phyloP scores from a whole-genome alignment of 2,329 filamentous ascomycete genomes.

The Trichoderma cornu-damae region DNA sequence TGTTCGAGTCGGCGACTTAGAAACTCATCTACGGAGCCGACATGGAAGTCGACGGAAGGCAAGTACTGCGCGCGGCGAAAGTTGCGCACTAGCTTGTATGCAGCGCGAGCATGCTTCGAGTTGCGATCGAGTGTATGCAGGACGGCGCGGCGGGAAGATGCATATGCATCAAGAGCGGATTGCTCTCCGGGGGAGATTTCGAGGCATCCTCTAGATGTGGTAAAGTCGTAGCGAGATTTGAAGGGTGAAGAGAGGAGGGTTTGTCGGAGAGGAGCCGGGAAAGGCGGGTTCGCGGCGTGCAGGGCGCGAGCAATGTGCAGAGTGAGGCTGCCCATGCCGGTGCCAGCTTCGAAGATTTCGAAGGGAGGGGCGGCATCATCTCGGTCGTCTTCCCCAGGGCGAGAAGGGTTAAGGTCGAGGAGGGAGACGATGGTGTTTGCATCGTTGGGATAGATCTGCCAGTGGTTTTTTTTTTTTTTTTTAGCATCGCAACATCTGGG shows the following conservation, averaged over 20 bases:
- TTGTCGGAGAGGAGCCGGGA: constrained; percentile 40
- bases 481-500: too few relatives aligned
- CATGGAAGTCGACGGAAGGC: constrained; percentile 67
- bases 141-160: constrained; percentile 56
- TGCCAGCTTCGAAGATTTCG: constrained; percentile 79
- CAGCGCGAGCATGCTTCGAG: constrained; percentile 56
- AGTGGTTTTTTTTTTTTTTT: neutral
- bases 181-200: constrained; percentile 29
- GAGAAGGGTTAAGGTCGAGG: constrained; percentile 64
- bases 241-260: constrained; percentile 27
- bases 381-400: constrained; percentile 33
- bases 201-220: constrained; percentile 21
- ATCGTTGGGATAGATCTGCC: constrained; percentile 61
- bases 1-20: constrained; percentile 46
- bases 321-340: constrained; percentile 76
- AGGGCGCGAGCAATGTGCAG: constrained; percentile 70
- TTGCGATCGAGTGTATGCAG: constrained; percentile 69
- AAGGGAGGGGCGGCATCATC: constrained; percentile 40
- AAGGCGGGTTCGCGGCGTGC: constrained; percentile 61
- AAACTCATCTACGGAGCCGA: constrained; percentile 61
- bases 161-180: constrained; percentile 41
- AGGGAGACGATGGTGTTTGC: constrained; percentile 70
- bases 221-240: constrained; percentile 18
- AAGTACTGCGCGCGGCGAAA: constrained; percentile 68
- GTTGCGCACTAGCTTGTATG: constrained; percentile 57